phyloP scores from a whole-genome alignment of 2,329 filamentous ascomycete genomes.

The Rhynchosporium agropyri region DNA sequence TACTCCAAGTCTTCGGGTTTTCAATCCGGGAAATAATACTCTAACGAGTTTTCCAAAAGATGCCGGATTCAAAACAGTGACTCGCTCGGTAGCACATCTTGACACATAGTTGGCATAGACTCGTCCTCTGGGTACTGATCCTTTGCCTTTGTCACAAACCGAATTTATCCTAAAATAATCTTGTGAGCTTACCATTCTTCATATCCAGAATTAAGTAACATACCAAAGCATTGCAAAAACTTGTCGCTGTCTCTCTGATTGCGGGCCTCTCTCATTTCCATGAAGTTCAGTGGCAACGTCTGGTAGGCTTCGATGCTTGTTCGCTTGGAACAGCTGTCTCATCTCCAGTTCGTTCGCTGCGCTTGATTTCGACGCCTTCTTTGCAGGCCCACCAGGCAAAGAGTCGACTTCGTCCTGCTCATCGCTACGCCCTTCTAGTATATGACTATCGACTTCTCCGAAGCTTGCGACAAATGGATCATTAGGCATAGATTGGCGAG shows the following conservation, averaged over 20 bases:
- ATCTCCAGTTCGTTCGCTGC: constrained; percentile 82
- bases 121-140: constrained; percentile 86
- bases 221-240: constrained; percentile 90
- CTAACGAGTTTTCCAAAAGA: constrained; percentile 97
- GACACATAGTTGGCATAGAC: constrained; percentile 97
- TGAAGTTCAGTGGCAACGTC: constrained; percentile 77
- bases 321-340: constrained; percentile 71
- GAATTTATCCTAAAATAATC: constrained; percentile 64
- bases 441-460: constrained; percentile 59
- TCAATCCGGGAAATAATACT: constrained; percentile 92
- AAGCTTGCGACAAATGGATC: constrained; percentile 60
- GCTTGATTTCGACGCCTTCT: constrained; percentile 65
- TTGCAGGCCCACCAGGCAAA: constrained; percentile 53
- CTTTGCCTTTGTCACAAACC: constrained; percentile 73
- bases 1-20: constrained; percentile 88
- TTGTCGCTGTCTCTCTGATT: constrained; percentile 81
- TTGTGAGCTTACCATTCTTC: constrained; percentile 7
- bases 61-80: constrained; percentile 92
- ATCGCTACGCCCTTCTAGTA: constrained; percentile 58
- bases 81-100: constrained; percentile 87
- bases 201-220: constrained; percentile 39
- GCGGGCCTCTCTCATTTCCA: constrained; percentile 76
- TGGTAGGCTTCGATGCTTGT: constrained; percentile 66
- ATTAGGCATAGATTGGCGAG: constrained; percentile 55
- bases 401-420: constrained; percentile 61